Base-by-base conservation (phyloP, 169 alveolate genomes). In the Eimeria mitis region DNA sequence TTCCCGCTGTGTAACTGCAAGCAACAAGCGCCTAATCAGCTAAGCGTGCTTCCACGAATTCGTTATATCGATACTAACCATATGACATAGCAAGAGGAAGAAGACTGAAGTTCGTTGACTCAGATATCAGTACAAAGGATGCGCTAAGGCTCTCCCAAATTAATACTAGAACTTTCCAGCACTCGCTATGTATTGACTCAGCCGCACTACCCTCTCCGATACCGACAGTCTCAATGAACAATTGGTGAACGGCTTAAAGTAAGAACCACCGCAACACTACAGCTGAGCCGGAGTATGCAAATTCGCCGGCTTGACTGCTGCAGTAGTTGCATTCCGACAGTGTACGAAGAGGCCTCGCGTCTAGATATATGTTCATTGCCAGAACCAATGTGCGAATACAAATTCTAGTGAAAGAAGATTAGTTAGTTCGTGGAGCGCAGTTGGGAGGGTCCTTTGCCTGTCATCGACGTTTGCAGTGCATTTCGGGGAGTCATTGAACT, bases 1-100 rank as follows among this genome's bases (percentile, higher is more conserved):
- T 42, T 61, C 83, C 81, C n/a, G 23, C 65, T 25, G 44, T 87
- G 65, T 11, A 65, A 87, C 92, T 87, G 92, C 81, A 87, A 42
- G 63, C 81, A 63, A 34, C 54, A n/a, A 16, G 31, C 11, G 7
- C 44, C 23, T 19, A 1, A 2, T n/a, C 78, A 34, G 9, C 21
- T 13, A 34, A 2, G 40, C 44, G n/a, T n/a, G 44, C 21, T 65
- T 4, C 4, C 25, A 65, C 44, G 31, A 0, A 31, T 28, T 70
- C 49, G 49, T 14, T 28, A 14, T 19, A 19, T 34, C 37, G 79
- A 28, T 28, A 65, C 42, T 34, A 68, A 34, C 34, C 23, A 23
- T 47, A 7, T n/a, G 28, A 68, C 78, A 11, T 25, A 68, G 4
- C 49, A 5, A 68, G 11, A 68, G 23, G 13, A n/a, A 34, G 49